A percentile compares a stretch with the other conserved stretches of the same genome.
These are phyloP conservation scores for Acer saccharum DNA, from an alignment of 345 rosid species.

Conservation along the genomic window DNA sequence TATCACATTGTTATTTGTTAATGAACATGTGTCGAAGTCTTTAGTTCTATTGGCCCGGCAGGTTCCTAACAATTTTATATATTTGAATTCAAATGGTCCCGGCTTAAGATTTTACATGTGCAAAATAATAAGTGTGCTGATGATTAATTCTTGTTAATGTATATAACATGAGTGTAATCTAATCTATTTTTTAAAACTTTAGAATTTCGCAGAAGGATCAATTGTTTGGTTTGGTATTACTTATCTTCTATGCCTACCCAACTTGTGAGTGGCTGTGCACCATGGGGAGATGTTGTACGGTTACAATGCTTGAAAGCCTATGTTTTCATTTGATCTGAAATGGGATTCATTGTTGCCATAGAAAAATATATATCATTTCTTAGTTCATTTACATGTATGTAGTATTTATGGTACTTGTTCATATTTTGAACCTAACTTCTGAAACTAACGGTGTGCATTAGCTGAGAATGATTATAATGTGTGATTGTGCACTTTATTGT, in stretches of 20 bases:
- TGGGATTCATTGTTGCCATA: not conserved
- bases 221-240: not conserved
- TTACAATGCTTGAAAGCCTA: not conserved
- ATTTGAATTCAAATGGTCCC: not conserved
- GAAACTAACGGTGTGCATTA: no score
- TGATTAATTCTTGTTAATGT: not conserved
- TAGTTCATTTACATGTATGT: not conserved
- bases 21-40: not conserved
- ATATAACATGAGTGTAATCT: not conserved
- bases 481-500: not conserved
- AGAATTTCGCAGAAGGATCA: not conserved
- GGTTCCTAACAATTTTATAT: not conserved
- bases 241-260: not conserved
- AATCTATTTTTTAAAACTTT: not conserved
- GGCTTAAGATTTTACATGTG: not conserved
- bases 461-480: no score
- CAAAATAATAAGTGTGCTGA: not conserved
- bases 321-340: not conserved
- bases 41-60: not conserved
- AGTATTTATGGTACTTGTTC: not conserved
- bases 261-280: not conserved
- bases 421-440: no score
- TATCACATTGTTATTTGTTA: not conserved
- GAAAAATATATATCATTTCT: constrained; percentile 2
- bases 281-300: not conserved